These are phyloP conservation scores for Aegilops bicornis DNA, from an alignment of 176 grass and related monocot species.

Conservation along the genomic window DNA sequence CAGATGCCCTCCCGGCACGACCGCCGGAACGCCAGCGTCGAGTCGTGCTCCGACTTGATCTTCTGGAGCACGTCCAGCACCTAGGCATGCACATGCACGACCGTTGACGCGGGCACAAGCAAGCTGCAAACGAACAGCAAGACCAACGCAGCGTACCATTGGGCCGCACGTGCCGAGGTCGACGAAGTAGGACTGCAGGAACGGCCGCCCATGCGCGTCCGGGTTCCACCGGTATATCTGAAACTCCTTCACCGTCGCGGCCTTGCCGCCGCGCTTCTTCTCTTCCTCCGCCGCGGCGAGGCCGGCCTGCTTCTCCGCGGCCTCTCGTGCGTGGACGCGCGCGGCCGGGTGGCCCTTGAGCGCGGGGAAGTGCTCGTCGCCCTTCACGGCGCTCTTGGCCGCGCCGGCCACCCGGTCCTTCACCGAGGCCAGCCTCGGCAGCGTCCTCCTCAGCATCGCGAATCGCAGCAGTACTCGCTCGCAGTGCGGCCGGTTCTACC, in stretches of 20 bases:
- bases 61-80: conserved; percentile 72
- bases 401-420: conserved; percentile 47
- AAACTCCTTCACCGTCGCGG: conserved; percentile 57
- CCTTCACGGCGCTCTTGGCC: background rate
- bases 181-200: conserved; percentile 68
- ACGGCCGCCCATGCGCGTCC: conserved; percentile 40
- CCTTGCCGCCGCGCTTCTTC: background rate
- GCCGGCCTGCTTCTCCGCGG: conserved; percentile 32
- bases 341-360: conserved; percentile 48
- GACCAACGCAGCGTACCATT: conserved; percentile 16
- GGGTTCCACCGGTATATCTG: conserved; percentile 77
- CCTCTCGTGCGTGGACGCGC: conserved; percentile 41
- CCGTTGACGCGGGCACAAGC: background rate
- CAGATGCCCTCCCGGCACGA: conserved; percentile 84
- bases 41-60: conserved; percentile 74
- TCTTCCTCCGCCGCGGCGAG: conserved; percentile 12
- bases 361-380: conserved; percentile 47
- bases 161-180: conserved; percentile 60
- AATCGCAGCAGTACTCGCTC: background rate
- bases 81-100: background rate
- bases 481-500: background rate
- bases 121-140: background rate
- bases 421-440: conserved; percentile 43
- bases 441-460: conserved; percentile 27
- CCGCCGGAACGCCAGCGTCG: conserved; percentile 58